phyloP scores from a whole-genome alignment of 2,329 filamentous ascomycete species.

The Epichloe sp. region DNA sequence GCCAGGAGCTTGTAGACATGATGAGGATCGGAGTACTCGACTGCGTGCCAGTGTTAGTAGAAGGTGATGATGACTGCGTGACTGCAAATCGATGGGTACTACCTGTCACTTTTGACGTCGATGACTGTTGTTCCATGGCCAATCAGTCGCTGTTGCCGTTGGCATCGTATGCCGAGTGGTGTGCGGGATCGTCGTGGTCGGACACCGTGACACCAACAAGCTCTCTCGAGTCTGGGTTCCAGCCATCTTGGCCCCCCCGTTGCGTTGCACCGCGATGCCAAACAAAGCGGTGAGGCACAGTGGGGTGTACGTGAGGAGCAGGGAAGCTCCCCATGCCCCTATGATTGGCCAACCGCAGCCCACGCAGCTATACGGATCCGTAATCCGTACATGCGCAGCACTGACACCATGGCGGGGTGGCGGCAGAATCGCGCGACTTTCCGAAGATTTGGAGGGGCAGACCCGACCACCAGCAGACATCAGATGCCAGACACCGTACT shows the following conservation, averaged over 20 bases:
- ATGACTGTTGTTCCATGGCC: slow-evolving; percentile 52
- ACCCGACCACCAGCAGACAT: slow-evolving; percentile 8
- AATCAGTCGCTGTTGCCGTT: slow-evolving; percentile 14
- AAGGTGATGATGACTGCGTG: background rate
- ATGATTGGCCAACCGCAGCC: background rate
- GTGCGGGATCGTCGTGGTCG: background rate
- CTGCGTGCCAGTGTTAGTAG: slow-evolving; percentile 30
- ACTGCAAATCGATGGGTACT: slow-evolving; percentile 13
- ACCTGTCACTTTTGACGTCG: slow-evolving; percentile 70
- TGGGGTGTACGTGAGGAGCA: background rate
- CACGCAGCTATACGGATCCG: background rate
- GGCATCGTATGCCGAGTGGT: slow-evolving; percentile 13
- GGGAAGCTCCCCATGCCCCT: background rate
- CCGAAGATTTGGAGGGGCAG: slow-evolving; percentile 16
- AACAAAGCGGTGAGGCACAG: background rate
- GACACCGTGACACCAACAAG: background rate
- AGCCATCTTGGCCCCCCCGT: background rate
- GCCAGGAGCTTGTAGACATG: slow-evolving; percentile 74
- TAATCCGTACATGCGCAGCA: too few relatives aligned
- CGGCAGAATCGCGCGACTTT: slow-evolving; percentile 16
- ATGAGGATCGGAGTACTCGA: slow-evolving; percentile 93
- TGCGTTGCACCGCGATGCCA: background rate
- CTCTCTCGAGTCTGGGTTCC: too few relatives aligned
- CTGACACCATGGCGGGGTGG: slow-evolving; percentile 17
- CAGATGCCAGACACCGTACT: too few relatives aligned